Percentiles rank a stretch among this genome's conserved stretches.
phyloP scores from a whole-genome alignment of 164 flowering plant genomes.

The Annona cherimola region DNA sequence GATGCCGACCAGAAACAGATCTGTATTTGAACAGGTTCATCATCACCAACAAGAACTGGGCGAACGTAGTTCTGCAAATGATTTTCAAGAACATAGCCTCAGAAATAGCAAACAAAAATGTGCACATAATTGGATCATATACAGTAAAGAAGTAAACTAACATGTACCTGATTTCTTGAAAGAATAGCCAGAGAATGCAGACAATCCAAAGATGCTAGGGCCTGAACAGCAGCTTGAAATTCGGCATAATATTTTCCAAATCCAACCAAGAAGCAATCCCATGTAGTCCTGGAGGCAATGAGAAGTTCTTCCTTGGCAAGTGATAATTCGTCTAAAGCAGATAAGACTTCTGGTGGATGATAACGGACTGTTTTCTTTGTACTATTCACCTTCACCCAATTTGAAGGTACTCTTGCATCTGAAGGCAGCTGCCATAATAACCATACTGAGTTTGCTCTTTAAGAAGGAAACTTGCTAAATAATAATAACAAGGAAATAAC shows the following conservation, averaged over 20 bases:
- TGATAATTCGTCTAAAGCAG: conserved; percentile 53
- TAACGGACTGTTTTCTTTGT: conserved; percentile 82
- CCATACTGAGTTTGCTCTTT: conserved; percentile 1
- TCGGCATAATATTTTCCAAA: conserved; percentile 65
- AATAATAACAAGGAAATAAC: background rate
- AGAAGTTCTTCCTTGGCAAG: conserved; percentile 73
- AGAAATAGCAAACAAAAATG: background rate
- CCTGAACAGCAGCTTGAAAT: conserved; percentile 84
- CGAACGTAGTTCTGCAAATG: conserved; percentile 71
- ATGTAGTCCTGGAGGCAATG: conserved; percentile 59
- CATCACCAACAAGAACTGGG: conserved; percentile 62
- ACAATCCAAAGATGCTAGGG: conserved; percentile 89
- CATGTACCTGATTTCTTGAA: conserved; percentile 67
- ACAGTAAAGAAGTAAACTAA: background rate
- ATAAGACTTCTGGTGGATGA: conserved; percentile 84
- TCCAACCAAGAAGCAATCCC: conserved; percentile 60
- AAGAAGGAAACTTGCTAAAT: background rate
- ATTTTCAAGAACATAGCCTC: background rate
- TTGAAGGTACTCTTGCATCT: conserved; percentile 59
- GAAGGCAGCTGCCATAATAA: conserved; percentile 53
- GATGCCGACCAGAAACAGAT: conserved; percentile 76
- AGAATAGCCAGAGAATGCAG: conserved; percentile 76
- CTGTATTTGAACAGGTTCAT: conserved; percentile 73
- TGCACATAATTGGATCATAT: background rate
- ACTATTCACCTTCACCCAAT: conserved; percentile 87